These are phyloP conservation scores for Amanita brunnescens DNA, from an alignment of 768 basidiomycete species.

Conservation along the genomic window DNA sequence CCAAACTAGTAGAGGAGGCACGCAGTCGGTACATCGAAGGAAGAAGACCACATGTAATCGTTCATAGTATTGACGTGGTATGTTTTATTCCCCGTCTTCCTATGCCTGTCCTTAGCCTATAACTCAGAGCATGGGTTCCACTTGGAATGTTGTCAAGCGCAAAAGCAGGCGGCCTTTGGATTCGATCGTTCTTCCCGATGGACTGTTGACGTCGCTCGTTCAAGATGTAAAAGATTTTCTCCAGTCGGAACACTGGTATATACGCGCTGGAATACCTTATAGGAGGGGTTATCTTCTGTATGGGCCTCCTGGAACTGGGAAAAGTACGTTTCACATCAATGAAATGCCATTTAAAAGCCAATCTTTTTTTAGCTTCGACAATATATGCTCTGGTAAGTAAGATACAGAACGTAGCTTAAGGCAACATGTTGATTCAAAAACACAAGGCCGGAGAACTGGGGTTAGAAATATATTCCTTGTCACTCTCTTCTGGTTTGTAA, in stretches of 20 bases:
- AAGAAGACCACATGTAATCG: slow-evolving; percentile 26
- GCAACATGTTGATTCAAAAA: too few relatives aligned
- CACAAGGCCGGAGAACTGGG: too few relatives aligned
- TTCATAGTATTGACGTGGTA: slow-evolving; percentile 26
- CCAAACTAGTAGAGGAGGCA: slow-evolving; percentile 28
- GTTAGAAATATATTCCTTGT: too few relatives aligned
- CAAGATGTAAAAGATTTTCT: slow-evolving; percentile 47
- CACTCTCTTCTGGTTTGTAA: too few relatives aligned
- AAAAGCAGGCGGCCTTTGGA: slow-evolving; percentile 43
- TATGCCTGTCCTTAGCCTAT: slow-evolving; percentile 20
- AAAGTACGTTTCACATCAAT: too few relatives aligned
- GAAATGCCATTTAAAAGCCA: too few relatives aligned
- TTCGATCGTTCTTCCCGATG: slow-evolving; percentile 43
- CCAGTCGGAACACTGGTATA: slow-evolving; percentile 47
- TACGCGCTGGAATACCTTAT: too few relatives aligned
- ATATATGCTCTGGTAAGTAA: too few relatives aligned
- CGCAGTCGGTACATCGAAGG: slow-evolving; percentile 24
- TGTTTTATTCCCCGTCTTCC: slow-evolving; percentile 4
- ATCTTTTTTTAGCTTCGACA: too few relatives aligned
- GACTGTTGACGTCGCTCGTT: slow-evolving; percentile 37
- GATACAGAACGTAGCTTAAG: too few relatives aligned
- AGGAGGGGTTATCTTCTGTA: too few relatives aligned
- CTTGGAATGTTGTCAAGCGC: slow-evolving; percentile 37
- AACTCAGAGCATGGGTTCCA: slow-evolving; percentile 23
- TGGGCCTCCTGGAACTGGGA: too few relatives aligned